Conservation (phyloP, 257 asterid genomes). For the Gynochthodes officinalis region DNA sequence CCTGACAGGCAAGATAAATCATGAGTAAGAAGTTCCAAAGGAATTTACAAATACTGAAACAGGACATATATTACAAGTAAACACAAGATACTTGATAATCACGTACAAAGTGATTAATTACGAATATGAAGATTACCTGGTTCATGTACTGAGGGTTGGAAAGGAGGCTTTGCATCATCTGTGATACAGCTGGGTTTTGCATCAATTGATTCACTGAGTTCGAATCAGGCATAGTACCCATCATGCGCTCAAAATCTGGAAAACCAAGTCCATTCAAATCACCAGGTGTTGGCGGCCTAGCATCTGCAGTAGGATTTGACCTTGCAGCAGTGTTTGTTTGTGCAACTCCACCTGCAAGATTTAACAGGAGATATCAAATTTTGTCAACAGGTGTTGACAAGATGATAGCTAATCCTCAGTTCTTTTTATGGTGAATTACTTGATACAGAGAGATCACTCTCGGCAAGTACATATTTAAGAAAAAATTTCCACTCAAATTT, state of each 20-base stretch:
- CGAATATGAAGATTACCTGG: constrained; percentile 35
- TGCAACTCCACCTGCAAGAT: constrained; percentile 40
- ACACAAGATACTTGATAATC: constrained; percentile 1
- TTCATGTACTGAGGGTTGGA: constrained; percentile 54
- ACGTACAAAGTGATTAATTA: background rate
- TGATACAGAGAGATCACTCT: background rate
- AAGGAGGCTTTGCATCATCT: constrained; percentile 46
- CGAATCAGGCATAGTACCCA: constrained; percentile 46
- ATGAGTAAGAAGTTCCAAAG: constrained; percentile 5
- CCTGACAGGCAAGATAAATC: constrained; percentile 21
- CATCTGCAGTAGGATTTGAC: constrained; percentile 33
- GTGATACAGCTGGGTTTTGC: constrained; percentile 54
- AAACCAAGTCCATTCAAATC: constrained; percentile 43
- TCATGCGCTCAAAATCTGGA: constrained; percentile 39
- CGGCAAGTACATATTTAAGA: background rate
- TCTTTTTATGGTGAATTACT: background rate
- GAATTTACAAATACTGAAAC: background rate
- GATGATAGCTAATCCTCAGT: background rate
- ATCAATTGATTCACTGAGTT: constrained; percentile 41
- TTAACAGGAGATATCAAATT: background rate
- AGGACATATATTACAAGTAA: background rate
- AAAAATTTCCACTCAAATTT: background rate
- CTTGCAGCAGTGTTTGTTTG: constrained; percentile 38
- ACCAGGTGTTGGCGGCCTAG: constrained; percentile 30
- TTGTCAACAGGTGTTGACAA: background rate